phyloP scores from a whole-genome alignment of 768 basidiomycete species.

The Leccinum rimulosum region DNA sequence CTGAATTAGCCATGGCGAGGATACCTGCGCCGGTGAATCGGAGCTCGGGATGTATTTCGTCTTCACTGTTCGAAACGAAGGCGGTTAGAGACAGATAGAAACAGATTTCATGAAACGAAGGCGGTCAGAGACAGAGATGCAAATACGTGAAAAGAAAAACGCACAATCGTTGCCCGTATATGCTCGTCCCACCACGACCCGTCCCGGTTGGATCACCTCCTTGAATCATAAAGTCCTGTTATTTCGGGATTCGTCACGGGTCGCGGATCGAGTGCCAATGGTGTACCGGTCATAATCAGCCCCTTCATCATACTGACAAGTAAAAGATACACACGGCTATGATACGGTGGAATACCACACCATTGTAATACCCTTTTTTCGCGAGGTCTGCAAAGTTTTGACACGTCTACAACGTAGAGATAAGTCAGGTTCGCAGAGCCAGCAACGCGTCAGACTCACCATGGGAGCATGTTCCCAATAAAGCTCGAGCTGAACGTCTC shows the following conservation, averaged over 20 bases:
- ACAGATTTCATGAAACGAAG: not conserved
- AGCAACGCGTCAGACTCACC: not conserved
- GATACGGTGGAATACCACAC: not conserved
- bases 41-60: not conserved
- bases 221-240: not conserved
- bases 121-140: too few species aligned
- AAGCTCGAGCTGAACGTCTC: not conserved
- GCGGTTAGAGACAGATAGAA: too few species aligned
- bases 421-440: not conserved
- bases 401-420: not conserved
- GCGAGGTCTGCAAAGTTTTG: not conserved
- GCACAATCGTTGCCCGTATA: not conserved
- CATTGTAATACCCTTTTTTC: not conserved
- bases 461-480: not conserved
- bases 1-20: not conserved
- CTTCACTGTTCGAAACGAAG: not conserved
- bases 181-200: not conserved
- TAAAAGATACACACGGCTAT: not conserved
- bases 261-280: too few species aligned
- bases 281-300: too few species aligned
- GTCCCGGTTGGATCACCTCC: not conserved
- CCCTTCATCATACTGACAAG: too few species aligned
- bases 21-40: not conserved
- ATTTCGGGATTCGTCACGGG: too few species aligned
- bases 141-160: too few species aligned